Evolutionary conservation across 1,284 basidiomycete genomes (phyloP).

Genomic region (Apiotrichum mycotoxinovorans): DNA sequence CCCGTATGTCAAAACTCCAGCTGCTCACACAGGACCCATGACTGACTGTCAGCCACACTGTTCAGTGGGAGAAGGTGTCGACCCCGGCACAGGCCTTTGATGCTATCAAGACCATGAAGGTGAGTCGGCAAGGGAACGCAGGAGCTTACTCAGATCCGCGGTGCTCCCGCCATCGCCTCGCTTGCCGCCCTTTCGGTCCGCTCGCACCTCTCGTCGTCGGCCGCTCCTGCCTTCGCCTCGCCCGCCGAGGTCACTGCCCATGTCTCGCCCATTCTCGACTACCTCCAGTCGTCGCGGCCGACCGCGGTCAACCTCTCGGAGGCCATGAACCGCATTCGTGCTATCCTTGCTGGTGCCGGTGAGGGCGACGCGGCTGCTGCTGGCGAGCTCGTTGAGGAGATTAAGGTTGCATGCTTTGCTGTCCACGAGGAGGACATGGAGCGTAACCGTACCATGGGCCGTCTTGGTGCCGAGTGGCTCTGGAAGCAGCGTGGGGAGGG

Average conservation of each 20-base stretch:
- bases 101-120: conserved; percentile 91
- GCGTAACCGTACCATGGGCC: conserved; percentile 75
- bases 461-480: conserved; percentile 79
- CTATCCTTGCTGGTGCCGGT: conserved; percentile 43
- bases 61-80: conserved; percentile 66
- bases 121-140: conserved; percentile 32
- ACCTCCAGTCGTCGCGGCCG: conserved; percentile 78
- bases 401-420: conserved; percentile 56
- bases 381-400: conserved; percentile 55
- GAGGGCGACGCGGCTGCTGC: conserved; percentile 38
- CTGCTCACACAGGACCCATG: no score
- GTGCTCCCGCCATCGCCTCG: conserved; percentile 90
- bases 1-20: no score
- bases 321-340: conserved; percentile 67
- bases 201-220: conserved; percentile 50
- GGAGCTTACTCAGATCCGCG: conserved; percentile 62
- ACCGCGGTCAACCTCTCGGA: conserved; percentile 89
- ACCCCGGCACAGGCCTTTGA: conserved; percentile 76
- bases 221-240: conserved; percentile 21
- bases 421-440: conserved; percentile 80
- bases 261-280: conserved; percentile 58
- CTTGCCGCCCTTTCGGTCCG: conserved; percentile 77
- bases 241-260: conserved; percentile 29
- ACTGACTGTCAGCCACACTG: conserved; percentile 56
- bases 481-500: conserved; percentile 56